A percentile compares a stretch with the other conserved stretches of the same genome.
Conservation (phyloP, 441 rosid species). For the Bocquillonia castaneifolia region DNA sequence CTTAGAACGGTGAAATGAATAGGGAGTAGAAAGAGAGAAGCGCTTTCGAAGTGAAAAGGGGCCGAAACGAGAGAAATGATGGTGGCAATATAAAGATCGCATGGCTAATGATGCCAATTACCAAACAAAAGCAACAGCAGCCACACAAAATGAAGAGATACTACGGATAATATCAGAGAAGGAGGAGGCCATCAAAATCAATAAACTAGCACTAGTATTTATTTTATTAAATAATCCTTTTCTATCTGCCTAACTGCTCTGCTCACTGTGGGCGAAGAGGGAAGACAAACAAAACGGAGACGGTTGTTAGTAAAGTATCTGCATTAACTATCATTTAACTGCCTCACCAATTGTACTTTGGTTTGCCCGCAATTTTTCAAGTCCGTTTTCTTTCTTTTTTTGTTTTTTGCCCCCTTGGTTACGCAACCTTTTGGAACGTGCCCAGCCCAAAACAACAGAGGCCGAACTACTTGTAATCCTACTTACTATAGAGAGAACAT, state of each 20-base stretch:
- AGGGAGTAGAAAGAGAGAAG: slow-evolving; percentile 20
- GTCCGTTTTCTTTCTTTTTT: no score
- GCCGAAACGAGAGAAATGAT: neutral
- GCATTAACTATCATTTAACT: no score
- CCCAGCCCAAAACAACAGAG: no score
- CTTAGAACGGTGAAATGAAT: slow-evolving; percentile 19
- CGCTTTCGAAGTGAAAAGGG: slow-evolving; percentile 27
- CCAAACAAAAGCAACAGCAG: neutral
- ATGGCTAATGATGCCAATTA: slow-evolving; percentile 24
- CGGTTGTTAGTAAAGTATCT: neutral
- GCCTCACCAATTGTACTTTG: neutral
- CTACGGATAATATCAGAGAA: neutral
- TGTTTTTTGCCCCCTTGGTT: no score
- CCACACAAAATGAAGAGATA: neutral
- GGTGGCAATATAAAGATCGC: slow-evolving; percentile 36
- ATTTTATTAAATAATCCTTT: no score
- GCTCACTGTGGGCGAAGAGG: neutral
- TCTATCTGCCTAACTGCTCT: neutral
- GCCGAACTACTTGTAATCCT: no score
- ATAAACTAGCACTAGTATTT: neutral
- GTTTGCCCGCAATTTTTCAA: neutral
- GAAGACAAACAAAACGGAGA: neutral
- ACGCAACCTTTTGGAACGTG: no score
- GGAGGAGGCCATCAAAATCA: neutral
- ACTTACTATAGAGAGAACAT: no score